Base-by-base conservation (phyloP, 2,329 filamentous ascomycete species). In the Botrytis fabae region DNA sequence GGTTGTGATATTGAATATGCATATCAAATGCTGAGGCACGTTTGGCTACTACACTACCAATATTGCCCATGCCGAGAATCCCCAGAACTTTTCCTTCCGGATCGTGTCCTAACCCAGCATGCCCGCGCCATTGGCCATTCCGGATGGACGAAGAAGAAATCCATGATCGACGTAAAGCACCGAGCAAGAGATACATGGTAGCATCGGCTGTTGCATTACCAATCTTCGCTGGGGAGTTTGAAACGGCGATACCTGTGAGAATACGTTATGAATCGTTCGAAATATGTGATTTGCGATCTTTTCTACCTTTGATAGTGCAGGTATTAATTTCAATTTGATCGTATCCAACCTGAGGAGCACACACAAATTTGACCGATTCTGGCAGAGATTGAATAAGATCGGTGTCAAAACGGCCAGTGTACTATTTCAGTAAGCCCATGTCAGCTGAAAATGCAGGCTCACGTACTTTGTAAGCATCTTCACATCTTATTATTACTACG, bases 31-130 rank as follows among this genome's bases (percentile, higher is more conserved):
- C 91, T 70, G 88, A 85, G 3, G 90, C 91, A 82, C 93, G 93
- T 78, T 83, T 86, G 77, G 91, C 92, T 76, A 95, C 83, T 79
- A 93, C 93, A 42, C 90, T 85, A 0, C 93, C 93, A 75, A 96
- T 96, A 42, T 93, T 92, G 32, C 93, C 93, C 92, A 96, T 95
- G 8, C 93, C 93, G 44, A 96, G 82, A 73, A 96, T 93, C 0
- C 93, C 93, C 7, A 97, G 85, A 1, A 90, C 83, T 81, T 95
- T 95, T 48, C 90, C 90, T 79, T 92, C 85, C 0, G 93, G 93
- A 79, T 96, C 93, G 80, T 92, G 0, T 85, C 85, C n/a, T 82
- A 82, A 8, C 84, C 84, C 42, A 89, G 91, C 60, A 16, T 73
- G 25, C 8, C 78, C 78, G 48, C 89, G 85, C 91, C 92, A 97